Conservation (phyloP, 495 filamentous ascomycete genomes). For the Aspergillus asperescens region DNA sequence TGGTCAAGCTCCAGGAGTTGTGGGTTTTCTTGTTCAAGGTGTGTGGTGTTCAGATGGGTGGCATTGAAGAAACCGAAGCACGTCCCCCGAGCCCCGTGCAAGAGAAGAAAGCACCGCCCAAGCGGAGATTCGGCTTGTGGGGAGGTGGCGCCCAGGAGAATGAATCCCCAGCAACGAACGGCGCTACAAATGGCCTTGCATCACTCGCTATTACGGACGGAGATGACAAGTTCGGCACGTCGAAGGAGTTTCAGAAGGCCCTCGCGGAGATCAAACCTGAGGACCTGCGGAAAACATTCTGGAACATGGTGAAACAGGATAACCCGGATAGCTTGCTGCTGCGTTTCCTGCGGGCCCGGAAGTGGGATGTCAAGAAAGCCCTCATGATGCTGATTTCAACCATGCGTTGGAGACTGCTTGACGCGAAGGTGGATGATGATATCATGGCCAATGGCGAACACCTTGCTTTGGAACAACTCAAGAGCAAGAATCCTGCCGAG, state of each 20-base stretch:
- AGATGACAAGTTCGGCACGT: conserved; percentile 91
- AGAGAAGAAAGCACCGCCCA: conserved; percentile 66
- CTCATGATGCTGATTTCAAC: conserved; percentile 92
- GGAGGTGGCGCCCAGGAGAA: conserved; percentile 50
- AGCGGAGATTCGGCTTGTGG: conserved; percentile 57
- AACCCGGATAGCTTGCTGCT: conserved; percentile 84
- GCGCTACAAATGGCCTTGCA: conserved; percentile 27
- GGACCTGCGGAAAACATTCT: conserved; percentile 75
- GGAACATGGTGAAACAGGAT: conserved; percentile 95
- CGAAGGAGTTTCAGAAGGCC: conserved; percentile 76
- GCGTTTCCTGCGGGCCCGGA: conserved; percentile 85
- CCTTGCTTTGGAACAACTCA: conserved; percentile 53
- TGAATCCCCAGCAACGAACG: conserved; percentile 35
- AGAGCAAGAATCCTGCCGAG: conserved; percentile 47
- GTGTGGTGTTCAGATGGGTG: conserved; percentile 58
- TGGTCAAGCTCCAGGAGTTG: conserved; percentile 80
- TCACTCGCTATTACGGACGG: conserved; percentile 45
- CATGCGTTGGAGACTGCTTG: conserved; percentile 80
- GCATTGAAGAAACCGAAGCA: conserved; percentile 23
- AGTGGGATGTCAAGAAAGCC: conserved; percentile 93
- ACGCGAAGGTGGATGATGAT: conserved; percentile 81
- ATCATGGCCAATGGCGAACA: conserved; percentile 77
- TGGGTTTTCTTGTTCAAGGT: conserved; percentile 75
- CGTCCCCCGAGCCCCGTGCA: conserved; percentile 17
- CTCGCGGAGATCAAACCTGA: conserved; percentile 71